Evolutionary conservation across 257 asterid genomes (phyloP).

Genomic region (Nicotiana tomentosiformis): DNA sequence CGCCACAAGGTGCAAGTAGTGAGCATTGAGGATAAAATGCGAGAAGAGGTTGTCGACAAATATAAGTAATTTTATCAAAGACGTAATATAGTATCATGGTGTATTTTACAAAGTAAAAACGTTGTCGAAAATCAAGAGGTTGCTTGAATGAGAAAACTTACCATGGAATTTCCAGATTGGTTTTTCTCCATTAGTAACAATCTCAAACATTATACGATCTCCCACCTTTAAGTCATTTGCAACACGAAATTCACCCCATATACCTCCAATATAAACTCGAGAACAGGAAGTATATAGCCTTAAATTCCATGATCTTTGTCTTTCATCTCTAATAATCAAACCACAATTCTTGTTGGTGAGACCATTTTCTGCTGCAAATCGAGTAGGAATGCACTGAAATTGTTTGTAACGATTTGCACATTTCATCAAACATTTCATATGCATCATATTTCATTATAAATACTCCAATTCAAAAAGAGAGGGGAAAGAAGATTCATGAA

Average conservation of each 20-base stretch:
- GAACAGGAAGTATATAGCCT: neutral
- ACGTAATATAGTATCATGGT: neutral
- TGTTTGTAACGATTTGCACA: too few species aligned
- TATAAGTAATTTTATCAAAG: neutral
- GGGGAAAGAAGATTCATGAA: too few species aligned
- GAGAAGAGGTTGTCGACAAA: too few species aligned
- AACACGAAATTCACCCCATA: neutral
- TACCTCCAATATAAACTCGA: neutral
- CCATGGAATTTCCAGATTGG: too few species aligned
- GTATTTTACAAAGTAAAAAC: neutral
- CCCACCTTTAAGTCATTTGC: neutral
- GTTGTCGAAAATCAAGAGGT: neutral
- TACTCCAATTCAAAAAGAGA: too few species aligned
- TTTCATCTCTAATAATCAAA: conserved; percentile 1
- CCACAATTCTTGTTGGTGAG: neutral
- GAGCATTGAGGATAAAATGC: too few species aligned
- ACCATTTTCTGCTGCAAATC: too few species aligned
- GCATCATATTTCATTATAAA: too few species aligned
- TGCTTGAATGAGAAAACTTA: neutral
- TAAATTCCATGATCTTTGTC: neutral
- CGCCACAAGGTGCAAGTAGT: too few species aligned
- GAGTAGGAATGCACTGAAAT: too few species aligned
- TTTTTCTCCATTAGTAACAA: too few species aligned
- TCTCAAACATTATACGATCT: neutral
- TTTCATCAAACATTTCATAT: too few species aligned